Evolutionary conservation across 2,329 filamentous ascomycete species (phyloP).

Genomic region (Akanthomyces dipterigenus): DNA sequence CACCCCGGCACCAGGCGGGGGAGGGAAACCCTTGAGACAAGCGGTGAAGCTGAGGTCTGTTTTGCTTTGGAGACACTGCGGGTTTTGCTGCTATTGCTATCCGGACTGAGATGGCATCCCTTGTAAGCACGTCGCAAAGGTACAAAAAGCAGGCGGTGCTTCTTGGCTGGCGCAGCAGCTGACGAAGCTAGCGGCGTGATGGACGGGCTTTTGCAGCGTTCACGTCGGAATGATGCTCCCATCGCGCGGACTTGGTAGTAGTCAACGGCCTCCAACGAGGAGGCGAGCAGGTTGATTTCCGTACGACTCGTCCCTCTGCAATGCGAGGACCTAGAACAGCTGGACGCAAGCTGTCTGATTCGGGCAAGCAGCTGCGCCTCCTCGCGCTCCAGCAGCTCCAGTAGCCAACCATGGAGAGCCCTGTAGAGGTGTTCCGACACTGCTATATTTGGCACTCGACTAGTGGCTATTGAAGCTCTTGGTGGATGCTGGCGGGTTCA

Average conservation of each 20-base stretch:
- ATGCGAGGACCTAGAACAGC: neutral
- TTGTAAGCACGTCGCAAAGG: neutral
- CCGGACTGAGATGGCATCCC: neutral
- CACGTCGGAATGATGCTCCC: neutral
- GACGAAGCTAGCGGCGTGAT: neutral
- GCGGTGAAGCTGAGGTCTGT: slow-evolving; percentile 9
- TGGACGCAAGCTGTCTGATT: neutral
- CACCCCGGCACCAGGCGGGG: neutral
- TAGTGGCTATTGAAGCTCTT: neutral
- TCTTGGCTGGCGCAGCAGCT: slow-evolving; percentile 1
- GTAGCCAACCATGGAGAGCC: neutral
- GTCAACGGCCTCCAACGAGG: slow-evolving; percentile 7
- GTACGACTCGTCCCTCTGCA: neutral
- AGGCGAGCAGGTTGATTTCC: neutral
- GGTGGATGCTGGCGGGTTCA: neutral
- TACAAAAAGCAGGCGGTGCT: slow-evolving; percentile 1
- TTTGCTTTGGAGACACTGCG: neutral
- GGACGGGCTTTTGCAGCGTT: neutral
- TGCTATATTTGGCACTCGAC: neutral
- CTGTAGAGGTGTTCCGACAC: neutral
- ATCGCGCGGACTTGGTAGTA: neutral
- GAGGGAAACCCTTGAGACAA: slow-evolving; percentile 9
- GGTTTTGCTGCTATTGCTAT: neutral
- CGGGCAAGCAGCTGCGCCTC: neutral
- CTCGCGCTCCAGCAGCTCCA: neutral